phyloP scores from a whole-genome alignment of 495 filamentous ascomycete genomes.

The Xylaria venustula region DNA sequence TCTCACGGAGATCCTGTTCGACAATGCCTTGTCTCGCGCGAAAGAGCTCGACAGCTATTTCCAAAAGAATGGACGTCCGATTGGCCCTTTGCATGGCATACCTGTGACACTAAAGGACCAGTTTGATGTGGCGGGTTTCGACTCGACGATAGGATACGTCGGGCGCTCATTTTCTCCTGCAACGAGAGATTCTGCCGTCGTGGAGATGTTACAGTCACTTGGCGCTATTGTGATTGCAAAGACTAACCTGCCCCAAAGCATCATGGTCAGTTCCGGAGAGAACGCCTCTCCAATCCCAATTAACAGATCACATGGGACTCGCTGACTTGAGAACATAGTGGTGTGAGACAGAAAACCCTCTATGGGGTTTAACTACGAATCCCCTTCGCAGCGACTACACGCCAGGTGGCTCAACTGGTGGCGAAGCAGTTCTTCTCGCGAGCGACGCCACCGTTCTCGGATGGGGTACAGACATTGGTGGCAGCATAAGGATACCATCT shows the following conservation, averaged over 20 bases:
- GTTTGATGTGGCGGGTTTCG: conserved; percentile 70
- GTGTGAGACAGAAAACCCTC: conserved; percentile 80
- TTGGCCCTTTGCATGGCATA: conserved; percentile 69
- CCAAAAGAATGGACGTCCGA: conserved; percentile 39
- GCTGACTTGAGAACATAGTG: conserved; percentile 12
- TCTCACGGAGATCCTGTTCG: conserved; percentile 60
- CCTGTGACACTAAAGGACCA: conserved; percentile 80
- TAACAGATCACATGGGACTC: neutral
- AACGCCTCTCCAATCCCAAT: conserved; percentile 36
- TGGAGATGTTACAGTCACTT: conserved; percentile 70
- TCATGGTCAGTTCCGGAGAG: conserved; percentile 61
- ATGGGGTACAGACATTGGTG: conserved; percentile 82
- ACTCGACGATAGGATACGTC: conserved; percentile 72
- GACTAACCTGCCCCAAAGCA: conserved; percentile 78
- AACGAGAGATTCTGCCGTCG: conserved; percentile 63
- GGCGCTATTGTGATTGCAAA: conserved; percentile 81
- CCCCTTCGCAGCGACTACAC: conserved; percentile 72
- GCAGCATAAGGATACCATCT: conserved; percentile 74
- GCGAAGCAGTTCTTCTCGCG: conserved; percentile 72
- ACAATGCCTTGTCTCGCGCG: conserved; percentile 58
- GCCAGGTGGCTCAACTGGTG: conserved; percentile 79
- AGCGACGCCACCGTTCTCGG: conserved; percentile 74
- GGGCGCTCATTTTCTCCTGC: conserved; percentile 54
- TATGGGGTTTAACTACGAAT: conserved; percentile 72
- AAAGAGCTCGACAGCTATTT: conserved; percentile 58